phyloP scores from a whole-genome alignment of 495 filamentous ascomycete genomes.

The Aspergillus panamensis region DNA sequence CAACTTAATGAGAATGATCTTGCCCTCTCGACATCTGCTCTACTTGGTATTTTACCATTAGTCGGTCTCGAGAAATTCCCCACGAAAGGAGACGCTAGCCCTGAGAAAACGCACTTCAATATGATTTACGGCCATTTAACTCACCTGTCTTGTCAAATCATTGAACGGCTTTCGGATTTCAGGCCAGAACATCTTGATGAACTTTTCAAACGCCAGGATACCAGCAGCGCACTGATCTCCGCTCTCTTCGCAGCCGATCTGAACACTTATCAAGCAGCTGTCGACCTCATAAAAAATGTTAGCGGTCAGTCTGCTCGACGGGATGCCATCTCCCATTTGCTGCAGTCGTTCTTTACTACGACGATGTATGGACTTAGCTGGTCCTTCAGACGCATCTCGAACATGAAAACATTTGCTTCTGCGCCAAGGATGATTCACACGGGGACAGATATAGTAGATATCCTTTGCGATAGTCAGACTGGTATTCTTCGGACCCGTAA shows the following conservation, averaged over 20 bases:
- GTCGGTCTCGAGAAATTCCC: constrained; percentile 70
- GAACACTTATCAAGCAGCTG: constrained; percentile 66
- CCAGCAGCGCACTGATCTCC: constrained; percentile 63
- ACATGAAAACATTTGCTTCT: constrained; percentile 60
- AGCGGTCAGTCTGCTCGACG: constrained; percentile 65
- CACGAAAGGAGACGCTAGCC: constrained; percentile 43
- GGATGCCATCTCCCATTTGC: constrained; percentile 69
- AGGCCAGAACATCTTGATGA: constrained; percentile 56
- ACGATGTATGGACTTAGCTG: constrained; percentile 59
- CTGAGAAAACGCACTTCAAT: constrained; percentile 68
- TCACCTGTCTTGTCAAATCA: constrained; percentile 63
- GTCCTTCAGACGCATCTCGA: constrained; percentile 54
- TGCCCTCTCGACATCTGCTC: constrained; percentile 62
- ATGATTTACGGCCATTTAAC: constrained; percentile 64
- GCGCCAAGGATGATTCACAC: constrained; percentile 69
- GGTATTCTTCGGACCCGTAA: constrained; percentile 71
- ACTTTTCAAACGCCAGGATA: constrained; percentile 60
- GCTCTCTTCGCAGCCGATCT: constrained; percentile 67
- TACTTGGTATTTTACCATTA: constrained; percentile 66
- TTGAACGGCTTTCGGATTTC: constrained; percentile 76
- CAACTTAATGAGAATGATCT: constrained; percentile 61
- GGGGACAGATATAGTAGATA: constrained; percentile 69
- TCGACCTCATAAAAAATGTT: constrained; percentile 75
- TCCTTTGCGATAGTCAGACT: constrained; percentile 75
- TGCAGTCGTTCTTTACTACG: constrained; percentile 60